These are phyloP conservation scores for Kuraishia capsulata DNA, from an alignment of 805 yeast species.

Conservation along the genomic window DNA sequence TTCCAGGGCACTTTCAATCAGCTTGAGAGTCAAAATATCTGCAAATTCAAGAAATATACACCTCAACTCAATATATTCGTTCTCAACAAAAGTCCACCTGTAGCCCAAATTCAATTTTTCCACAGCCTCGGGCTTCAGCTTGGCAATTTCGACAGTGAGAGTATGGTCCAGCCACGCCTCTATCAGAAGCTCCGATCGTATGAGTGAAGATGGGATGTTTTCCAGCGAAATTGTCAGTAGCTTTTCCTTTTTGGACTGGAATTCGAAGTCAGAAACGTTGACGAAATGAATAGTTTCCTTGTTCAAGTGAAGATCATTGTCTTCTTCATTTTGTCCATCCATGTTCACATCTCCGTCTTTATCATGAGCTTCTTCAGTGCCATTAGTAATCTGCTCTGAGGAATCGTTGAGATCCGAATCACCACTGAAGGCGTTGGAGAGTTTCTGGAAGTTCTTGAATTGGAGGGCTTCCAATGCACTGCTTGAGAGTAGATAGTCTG, in stretches of 20 bases:
- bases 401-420: too few species aligned
- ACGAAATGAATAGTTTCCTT: not conserved
- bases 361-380: too few species aligned
- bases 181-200: conserved; percentile 8
- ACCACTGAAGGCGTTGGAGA: not conserved
- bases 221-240: conserved; percentile 10
- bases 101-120: conserved; percentile 6
- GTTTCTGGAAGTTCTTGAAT: not conserved
- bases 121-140: not conserved
- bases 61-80: conserved; percentile 9
- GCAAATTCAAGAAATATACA: conserved; percentile 16
- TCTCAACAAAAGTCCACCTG: conserved; percentile 15
- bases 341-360: not conserved
- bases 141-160: conserved; percentile 1
- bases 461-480: too few species aligned
- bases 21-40: conserved; percentile 15
- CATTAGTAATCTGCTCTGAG: too few species aligned
- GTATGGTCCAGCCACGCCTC: conserved; percentile 12
- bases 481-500: too few species aligned
- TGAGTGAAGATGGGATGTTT: conserved; percentile 10
- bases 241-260: not conserved
- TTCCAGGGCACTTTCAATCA: conserved; percentile 10
- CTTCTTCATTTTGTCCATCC: not conserved
- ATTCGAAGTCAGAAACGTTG: not conserved
- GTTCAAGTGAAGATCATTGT: not conserved